These are phyloP conservation scores for Narthecium ossifragum DNA, from an alignment of 106 monocot species.

Conservation along the genomic window DNA sequence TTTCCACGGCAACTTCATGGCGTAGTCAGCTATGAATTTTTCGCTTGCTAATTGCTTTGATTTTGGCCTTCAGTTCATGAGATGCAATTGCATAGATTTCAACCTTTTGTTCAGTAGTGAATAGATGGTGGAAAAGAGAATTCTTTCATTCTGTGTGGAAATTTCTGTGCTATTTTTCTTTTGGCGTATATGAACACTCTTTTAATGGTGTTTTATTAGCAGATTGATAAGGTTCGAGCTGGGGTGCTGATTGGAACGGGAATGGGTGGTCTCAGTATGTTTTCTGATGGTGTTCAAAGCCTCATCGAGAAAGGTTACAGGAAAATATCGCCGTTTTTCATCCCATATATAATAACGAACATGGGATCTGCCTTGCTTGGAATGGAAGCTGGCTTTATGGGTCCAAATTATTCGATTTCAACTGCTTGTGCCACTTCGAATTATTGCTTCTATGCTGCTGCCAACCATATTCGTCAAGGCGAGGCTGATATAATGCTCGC, in stretches of 20 bases:
- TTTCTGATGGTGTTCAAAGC: conserved; percentile 91
- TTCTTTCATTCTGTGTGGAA: background rate
- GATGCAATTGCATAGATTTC: no score
- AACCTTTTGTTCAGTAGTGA: no score
- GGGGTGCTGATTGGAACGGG: conserved; percentile 94
- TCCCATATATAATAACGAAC: conserved; percentile 95
- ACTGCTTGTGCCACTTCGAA: conserved; percentile 99
- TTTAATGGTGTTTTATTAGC: conserved; percentile 7
- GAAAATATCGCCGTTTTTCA: conserved; percentile 95
- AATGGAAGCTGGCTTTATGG: conserved; percentile 99
- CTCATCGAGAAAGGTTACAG: conserved; percentile 90
- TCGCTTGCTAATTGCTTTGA: background rate
- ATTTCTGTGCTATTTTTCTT: background rate
- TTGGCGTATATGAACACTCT: no score
- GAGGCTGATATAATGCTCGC: conserved; percentile 97
- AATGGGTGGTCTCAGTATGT: conserved; percentile 88
- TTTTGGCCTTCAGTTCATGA: no score
- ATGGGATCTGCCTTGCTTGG: conserved; percentile 97
- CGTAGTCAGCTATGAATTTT: no score
- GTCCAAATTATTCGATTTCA: conserved; percentile 97
- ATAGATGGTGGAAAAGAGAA: background rate
- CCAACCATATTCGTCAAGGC: conserved; percentile 89
- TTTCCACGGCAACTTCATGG: no score
- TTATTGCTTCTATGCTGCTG: conserved; percentile 95
- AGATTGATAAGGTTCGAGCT: conserved; percentile 91